A percentile compares a stretch with the other conserved stretches of the same genome.
Conservation (phyloP, 2,329 filamentous ascomycete genomes). For the Cytospora schulzeri region DNA sequence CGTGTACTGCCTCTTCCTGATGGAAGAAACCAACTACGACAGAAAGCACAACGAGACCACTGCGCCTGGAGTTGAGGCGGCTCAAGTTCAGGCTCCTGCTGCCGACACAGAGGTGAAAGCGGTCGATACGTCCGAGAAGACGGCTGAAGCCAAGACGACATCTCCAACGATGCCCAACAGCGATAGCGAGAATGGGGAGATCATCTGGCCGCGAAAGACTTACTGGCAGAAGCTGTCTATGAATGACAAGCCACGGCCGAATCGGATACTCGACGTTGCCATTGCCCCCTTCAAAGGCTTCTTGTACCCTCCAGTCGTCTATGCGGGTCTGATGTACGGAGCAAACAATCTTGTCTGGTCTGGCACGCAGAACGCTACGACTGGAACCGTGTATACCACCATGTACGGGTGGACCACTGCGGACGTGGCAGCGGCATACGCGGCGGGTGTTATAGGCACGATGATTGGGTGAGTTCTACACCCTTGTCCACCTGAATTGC, state of each 20-base stretch:
- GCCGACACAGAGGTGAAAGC: background rate
- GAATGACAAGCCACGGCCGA: slow-evolving; percentile 41
- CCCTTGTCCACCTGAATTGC: slow-evolving; percentile 19
- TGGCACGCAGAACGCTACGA: slow-evolving; percentile 37
- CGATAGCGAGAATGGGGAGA: slow-evolving; percentile 13
- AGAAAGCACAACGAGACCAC: slow-evolving; percentile 6
- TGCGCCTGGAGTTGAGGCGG: background rate
- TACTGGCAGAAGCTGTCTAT: slow-evolving; percentile 40
- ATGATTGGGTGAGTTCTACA: slow-evolving; percentile 17
- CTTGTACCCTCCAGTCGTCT: slow-evolving; percentile 37
- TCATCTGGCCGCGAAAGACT: slow-evolving; percentile 38
- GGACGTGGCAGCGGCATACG: slow-evolving; percentile 34
- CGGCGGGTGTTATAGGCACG: slow-evolving; percentile 32
- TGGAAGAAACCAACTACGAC: slow-evolving; percentile 56
- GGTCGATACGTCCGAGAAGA: slow-evolving; percentile 3
- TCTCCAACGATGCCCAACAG: background rate
- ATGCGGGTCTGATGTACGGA: slow-evolving; percentile 37
- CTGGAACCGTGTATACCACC: slow-evolving; percentile 37
- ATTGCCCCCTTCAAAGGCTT: slow-evolving; percentile 37
- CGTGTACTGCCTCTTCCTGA: slow-evolving; percentile 50
- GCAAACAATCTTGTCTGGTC: slow-evolving; percentile 39
- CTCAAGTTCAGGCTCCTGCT: background rate
- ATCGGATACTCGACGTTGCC: slow-evolving; percentile 42
- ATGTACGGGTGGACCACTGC: slow-evolving; percentile 37
- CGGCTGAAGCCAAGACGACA: background rate